Evolutionary conservation across 2,329 filamentous ascomycete genomes (phyloP), one percentile per base, ranked within the genome.

Genomic region (Helotiales sp.): DNA sequence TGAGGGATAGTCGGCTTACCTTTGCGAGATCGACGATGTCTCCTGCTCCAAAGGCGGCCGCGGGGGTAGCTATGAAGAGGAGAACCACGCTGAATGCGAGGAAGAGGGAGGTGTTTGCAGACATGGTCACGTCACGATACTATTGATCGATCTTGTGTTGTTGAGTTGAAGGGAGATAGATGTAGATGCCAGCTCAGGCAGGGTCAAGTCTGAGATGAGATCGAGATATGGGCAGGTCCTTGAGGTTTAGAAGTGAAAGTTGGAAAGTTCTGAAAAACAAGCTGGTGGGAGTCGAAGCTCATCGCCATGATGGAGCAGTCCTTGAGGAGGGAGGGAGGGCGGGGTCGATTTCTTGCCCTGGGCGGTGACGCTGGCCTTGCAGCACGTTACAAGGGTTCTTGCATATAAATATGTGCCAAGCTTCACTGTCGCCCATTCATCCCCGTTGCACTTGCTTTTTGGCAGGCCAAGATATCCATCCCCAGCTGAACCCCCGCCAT

Each of bases 41-140:
- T 37, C 64, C 64, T 57, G 64, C 64, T 66, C 64, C 64, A 49
- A 66, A 66, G 15, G 64, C 64, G 49, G 64, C 64, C 30, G 57
- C 64, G n/a, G 64, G 64, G 17, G 58, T 66, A 62, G 64, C 64
- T 57, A 62, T 55, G 64, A 61, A 61, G 34, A 61, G 50, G 32
- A 66, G 28, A 15, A 61, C 64, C 47, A 66, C 64, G 49, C 64
- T 45, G 37, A 66, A 32, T 17, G 58, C 64, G 26, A 66, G 64
- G 43, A 61, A 49, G 49, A 66, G 26, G 34, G 57, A 55, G 20
- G 57, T 66, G 47, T 61, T 66, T 57, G 58, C 58, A 30, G 58
- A 45, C 64, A 66, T 61, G 37, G n/a, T 50, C 64, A 60, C 58
- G 6, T 26, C 55, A 60, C 58, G 63, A 55, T 61, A 20, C 20